Evolutionary conservation across 768 basidiomycete species (phyloP).

Genomic region (Chiua virens): DNA sequence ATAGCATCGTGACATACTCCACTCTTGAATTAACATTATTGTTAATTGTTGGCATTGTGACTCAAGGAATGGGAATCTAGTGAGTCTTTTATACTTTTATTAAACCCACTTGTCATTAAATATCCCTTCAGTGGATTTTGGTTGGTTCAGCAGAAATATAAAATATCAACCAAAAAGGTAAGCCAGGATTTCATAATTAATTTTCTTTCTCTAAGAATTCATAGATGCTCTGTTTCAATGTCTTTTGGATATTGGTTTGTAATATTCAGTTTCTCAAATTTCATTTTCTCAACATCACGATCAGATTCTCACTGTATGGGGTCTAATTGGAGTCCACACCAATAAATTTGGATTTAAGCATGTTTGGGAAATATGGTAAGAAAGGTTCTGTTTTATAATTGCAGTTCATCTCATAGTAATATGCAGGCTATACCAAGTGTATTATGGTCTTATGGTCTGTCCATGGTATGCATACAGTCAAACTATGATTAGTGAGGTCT

Average conservation of each 20-base stretch:
- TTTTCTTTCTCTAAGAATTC: background rate
- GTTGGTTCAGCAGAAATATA: slow-evolving; percentile 64
- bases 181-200: background rate
- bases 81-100: slow-evolving; percentile 30
- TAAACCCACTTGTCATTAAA: background rate
- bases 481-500: slow-evolving; percentile 82
- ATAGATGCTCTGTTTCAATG: slow-evolving; percentile 72
- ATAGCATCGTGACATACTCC: slow-evolving; percentile 68
- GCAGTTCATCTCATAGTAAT: background rate
- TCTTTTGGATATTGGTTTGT: slow-evolving; percentile 67
- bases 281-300: background rate
- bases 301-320: slow-evolving; percentile 69
- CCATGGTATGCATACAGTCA: slow-evolving; percentile 84
- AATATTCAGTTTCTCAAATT: background rate
- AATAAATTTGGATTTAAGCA: slow-evolving; percentile 79
- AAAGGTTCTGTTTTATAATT: background rate
- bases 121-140: slow-evolving; percentile 51
- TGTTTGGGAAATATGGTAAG: slow-evolving; percentile 76
- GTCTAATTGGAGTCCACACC: slow-evolving; percentile 74
- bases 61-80: slow-evolving; percentile 71
- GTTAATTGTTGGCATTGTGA: slow-evolving; percentile 62
- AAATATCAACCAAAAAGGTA: slow-evolving; percentile 61
- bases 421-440: slow-evolving; percentile 64
- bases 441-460: slow-evolving; percentile 71
- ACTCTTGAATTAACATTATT: slow-evolving; percentile 69